These are phyloP conservation scores for Giardia muris DNA, from an alignment of 208 protist species.

Conservation along the genomic window DNA sequence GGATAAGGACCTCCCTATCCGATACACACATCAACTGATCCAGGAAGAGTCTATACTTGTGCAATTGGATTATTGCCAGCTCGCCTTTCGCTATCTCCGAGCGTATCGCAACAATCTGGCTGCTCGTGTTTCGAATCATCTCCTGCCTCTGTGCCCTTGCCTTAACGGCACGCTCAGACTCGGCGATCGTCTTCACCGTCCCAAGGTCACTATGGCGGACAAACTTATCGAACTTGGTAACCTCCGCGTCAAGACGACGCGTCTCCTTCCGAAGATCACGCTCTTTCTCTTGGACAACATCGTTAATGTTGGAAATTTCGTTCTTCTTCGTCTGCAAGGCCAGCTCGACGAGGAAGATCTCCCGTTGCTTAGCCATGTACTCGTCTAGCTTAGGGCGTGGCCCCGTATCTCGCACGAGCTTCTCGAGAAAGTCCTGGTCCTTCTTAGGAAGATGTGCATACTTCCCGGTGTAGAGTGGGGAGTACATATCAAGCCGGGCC, in stretches of 20 bases:
- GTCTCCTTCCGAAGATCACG: neutral
- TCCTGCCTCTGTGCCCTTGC: slow-evolving; percentile 1
- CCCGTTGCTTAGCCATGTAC: slow-evolving; percentile 7
- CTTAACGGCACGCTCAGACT: neutral
- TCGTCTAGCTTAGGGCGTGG: neutral
- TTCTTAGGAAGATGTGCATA: neutral
- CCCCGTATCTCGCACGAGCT: neutral
- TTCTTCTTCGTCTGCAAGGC: neutral
- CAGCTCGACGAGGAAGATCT: slow-evolving; percentile 25
- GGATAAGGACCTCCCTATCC: neutral
- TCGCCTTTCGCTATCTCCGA: neutral
- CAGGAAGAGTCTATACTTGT: slow-evolving; percentile 4
- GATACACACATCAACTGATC: neutral
- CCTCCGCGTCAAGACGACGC: neutral
- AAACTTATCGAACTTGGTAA: slow-evolving; percentile 8
- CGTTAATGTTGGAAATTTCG: neutral
- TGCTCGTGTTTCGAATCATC: neutral
- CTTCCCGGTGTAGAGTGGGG: neutral
- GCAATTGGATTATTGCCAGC: neutral
- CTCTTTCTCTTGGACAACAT: neutral
- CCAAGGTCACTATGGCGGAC: neutral
- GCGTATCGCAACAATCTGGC: neutral
- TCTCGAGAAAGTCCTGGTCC: slow-evolving; percentile 3
- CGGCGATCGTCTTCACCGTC: neutral
- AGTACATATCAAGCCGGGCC: neutral